phyloP scores from a whole-genome alignment of 139 green algal species.

The Chlamydomonas schloesseri region DNA sequence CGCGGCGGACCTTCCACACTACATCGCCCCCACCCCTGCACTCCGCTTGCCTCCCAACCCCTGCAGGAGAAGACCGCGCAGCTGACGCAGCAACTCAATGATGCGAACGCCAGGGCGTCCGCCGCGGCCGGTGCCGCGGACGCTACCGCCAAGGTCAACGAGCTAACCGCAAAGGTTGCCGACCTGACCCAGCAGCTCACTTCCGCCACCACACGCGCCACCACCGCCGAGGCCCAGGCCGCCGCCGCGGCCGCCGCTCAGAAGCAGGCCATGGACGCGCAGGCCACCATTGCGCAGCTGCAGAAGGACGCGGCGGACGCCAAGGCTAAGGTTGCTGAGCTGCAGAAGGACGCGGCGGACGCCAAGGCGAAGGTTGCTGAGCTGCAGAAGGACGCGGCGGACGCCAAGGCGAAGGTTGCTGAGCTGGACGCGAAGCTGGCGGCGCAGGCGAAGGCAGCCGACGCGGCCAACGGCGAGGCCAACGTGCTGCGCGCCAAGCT shows the following conservation, averaged over 20 bases:
- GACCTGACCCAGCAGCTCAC: neutral
- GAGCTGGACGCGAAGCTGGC: neutral
- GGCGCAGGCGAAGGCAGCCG: neutral
- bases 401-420: neutral
- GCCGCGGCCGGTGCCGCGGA: neutral
- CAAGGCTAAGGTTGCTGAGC: neutral
- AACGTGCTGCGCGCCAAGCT: constrained; percentile 19
- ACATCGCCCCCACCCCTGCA: neutral
- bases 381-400: neutral
- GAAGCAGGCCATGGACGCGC: too few relatives aligned
- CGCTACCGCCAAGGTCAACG: neutral
- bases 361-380: neutral
- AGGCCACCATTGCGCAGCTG: neutral
- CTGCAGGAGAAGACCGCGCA: neutral
- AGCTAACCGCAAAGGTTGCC: neutral
- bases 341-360: neutral
- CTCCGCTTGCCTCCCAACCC: neutral
- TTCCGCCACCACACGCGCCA: neutral
- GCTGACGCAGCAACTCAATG: neutral
- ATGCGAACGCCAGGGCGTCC: neutral
- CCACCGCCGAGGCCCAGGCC: neutral
- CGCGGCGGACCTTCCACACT: too few relatives aligned
- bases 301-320: neutral
- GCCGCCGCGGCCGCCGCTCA: neutral
- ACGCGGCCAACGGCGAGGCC: constrained; percentile 5